Conservation (phyloP, 2,329 filamentous ascomycete species). For the Ceratocystis variospora region DNA sequence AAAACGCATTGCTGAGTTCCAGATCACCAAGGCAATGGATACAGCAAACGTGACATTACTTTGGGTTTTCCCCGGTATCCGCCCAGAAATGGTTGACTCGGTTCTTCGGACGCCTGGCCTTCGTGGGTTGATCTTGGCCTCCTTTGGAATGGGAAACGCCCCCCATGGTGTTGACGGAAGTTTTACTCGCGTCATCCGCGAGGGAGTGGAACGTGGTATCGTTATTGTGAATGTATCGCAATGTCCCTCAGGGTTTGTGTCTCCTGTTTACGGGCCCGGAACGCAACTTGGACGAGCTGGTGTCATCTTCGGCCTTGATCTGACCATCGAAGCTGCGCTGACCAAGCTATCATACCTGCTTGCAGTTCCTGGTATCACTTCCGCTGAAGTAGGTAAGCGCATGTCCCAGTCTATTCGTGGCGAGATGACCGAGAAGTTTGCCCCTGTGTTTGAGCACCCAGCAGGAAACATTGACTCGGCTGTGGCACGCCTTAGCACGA, state of each 20-base stretch:
- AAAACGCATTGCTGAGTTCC: conserved; percentile 59
- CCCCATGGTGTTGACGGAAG: conserved; percentile 68
- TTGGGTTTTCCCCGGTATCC: conserved; percentile 83
- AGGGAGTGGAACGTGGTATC: conserved; percentile 65
- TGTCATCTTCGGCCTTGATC: conserved; percentile 76
- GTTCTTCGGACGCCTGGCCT: conserved; percentile 65
- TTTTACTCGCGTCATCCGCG: conserved; percentile 62
- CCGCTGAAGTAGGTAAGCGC: conserved; percentile 49
- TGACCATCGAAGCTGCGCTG: conserved; percentile 80
- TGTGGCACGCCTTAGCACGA: conserved; percentile 32
- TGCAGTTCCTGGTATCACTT: conserved; percentile 48
- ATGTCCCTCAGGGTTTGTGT: conserved; percentile 66
- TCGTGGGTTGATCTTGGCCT: conserved; percentile 73
- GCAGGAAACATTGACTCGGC: conserved; percentile 36
- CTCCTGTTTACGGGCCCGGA: conserved; percentile 62
- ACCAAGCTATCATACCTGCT: conserved; percentile 84
- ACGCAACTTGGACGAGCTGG: conserved; percentile 69
- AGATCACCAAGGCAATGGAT: conserved; percentile 60
- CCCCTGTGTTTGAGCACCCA: conserved; percentile 64
- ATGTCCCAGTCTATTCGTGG: conserved; percentile 69
- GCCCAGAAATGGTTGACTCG: conserved; percentile 81
- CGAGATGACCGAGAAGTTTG: conserved; percentile 65
- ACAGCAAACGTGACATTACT: conserved; percentile 82
- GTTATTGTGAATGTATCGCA: conserved; percentile 87
- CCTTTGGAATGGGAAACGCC: conserved; percentile 85